These are phyloP conservation scores for Sphagnum magellanicum DNA, from an alignment of 228 moss, liverwort and hornwort genomes.

Conservation along the genomic window DNA sequence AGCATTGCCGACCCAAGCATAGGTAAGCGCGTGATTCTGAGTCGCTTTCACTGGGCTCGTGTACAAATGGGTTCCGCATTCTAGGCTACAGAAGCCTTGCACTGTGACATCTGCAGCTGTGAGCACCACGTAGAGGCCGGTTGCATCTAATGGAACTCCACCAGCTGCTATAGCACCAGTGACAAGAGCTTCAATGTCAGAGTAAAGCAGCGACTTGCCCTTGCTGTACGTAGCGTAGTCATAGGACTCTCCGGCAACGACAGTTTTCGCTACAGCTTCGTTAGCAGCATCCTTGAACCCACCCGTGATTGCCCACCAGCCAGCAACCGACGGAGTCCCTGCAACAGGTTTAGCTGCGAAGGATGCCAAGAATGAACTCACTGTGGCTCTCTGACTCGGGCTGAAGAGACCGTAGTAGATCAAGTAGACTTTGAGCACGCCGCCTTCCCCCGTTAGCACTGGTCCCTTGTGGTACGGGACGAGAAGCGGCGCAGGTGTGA, in stretches of 20 bases:
- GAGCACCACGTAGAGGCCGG: constrained; percentile 48
- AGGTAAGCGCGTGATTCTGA: constrained; percentile 26
- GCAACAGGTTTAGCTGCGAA: constrained; percentile 16
- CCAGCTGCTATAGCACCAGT: constrained; percentile 17
- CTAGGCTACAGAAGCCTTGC: constrained; percentile 59
- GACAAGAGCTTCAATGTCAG: constrained; percentile 39
- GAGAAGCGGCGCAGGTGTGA: constrained; percentile 20
- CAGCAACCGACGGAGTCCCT: constrained; percentile 30
- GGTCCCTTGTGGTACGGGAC: constrained; percentile 54
- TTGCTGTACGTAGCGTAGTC: constrained; percentile 25
- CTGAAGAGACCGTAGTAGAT: constrained; percentile 59
- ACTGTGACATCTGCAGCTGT: constrained; percentile 51
- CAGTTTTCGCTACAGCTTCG: constrained; percentile 26
- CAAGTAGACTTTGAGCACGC: constrained; percentile 32
- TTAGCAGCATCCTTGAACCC: constrained; percentile 30
- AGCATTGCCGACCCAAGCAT: constrained; percentile 63
- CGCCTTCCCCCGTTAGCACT: constrained; percentile 25
- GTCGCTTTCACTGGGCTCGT: constrained; percentile 7
- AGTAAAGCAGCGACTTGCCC: constrained; percentile 22
- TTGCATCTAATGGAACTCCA: constrained; percentile 18
- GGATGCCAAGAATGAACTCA: constrained; percentile 39
- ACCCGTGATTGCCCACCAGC: constrained; percentile 62
- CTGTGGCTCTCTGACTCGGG: constrained; percentile 12
- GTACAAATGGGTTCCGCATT: constrained; percentile 49
- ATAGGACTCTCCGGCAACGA: constrained; percentile 24